A percentile compares a stretch with the other conserved stretches of the same genome.
These are phyloP conservation scores for Skeletonema grethae DNA, from an alignment of 108 stramenopile species.

Conservation along the genomic window DNA sequence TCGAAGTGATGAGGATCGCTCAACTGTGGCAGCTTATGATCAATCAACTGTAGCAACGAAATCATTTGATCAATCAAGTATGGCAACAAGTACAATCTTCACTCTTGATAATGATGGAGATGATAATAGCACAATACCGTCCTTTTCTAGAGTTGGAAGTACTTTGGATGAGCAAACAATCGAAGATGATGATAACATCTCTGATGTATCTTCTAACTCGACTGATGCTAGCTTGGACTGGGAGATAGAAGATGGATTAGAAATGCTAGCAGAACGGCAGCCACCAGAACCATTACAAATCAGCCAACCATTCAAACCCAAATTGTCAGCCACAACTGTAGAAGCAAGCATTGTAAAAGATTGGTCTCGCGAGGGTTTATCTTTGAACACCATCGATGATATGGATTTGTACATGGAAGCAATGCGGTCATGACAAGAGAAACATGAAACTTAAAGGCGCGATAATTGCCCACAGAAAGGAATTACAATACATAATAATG, in stretches of 20 bases:
- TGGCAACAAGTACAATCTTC: neutral
- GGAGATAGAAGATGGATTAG: neutral
- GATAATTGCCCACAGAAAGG: neutral
- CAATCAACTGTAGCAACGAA: neutral
- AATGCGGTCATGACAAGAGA: neutral
- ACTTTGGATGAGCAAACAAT: neutral
- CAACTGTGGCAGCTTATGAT: neutral
- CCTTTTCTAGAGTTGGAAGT: neutral
- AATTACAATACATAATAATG: no score
- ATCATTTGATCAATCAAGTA: neutral
- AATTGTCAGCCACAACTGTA: neutral
- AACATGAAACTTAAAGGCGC: neutral
- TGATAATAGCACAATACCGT: neutral
- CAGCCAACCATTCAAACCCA: neutral
- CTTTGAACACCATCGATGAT: neutral
- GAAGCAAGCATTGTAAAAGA: neutral
- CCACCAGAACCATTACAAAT: neutral
- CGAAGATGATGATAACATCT: neutral
- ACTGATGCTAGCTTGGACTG: neutral
- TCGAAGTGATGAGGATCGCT: neutral
- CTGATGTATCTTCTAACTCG: constrained; percentile 1
- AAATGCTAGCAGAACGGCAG: neutral
- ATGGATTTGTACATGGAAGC: neutral
- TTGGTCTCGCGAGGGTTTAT: constrained; percentile 6
- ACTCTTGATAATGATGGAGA: neutral